A percentile compares a stretch with the other conserved stretches of the same genome.
Conservation (phyloP, 495 filamentous ascomycete genomes). For the Rostrohypoxylon terebratum region DNA sequence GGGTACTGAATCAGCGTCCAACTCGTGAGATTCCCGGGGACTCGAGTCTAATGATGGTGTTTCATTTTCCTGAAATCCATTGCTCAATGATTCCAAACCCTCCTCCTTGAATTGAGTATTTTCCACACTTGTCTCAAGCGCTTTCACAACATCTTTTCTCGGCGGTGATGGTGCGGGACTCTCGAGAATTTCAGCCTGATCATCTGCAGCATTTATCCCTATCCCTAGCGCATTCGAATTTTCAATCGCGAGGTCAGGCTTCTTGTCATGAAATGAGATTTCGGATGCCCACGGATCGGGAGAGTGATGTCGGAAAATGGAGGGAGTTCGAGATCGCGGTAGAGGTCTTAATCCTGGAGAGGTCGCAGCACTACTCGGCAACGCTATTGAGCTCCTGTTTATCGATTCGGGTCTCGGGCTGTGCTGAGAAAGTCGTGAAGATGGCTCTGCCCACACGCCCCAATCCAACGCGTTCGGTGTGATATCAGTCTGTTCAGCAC, state of each 20-base stretch:
- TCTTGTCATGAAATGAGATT: conserved; percentile 39
- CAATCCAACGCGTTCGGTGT: conserved; percentile 49
- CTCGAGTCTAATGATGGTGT: background rate
- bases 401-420: conserved; percentile 46
- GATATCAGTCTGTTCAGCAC: conserved; percentile 43
- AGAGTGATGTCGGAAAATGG: conserved; percentile 59
- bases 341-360: conserved; percentile 45
- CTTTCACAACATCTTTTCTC: conserved; percentile 3
- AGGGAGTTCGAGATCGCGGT: conserved; percentile 51
- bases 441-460: conserved; percentile 53
- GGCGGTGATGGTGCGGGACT: background rate
- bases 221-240: conserved; percentile 14
- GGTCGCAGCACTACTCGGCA: conserved; percentile 53
- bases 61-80: conserved; percentile 5
- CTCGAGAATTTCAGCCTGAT: conserved; percentile 4
- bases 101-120: background rate
- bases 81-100: background rate
- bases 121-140: background rate
- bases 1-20: conserved; percentile 14
- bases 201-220: background rate
- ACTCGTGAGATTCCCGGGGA: conserved; percentile 2
- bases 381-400: conserved; percentile 54
- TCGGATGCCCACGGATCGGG: conserved; percentile 64
- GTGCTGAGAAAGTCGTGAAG: conserved; percentile 49
- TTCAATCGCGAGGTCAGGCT: background rate